phyloP scores from a whole-genome alignment of 2,329 filamentous ascomycete species.

The Aspergillus thermomutatus region DNA sequence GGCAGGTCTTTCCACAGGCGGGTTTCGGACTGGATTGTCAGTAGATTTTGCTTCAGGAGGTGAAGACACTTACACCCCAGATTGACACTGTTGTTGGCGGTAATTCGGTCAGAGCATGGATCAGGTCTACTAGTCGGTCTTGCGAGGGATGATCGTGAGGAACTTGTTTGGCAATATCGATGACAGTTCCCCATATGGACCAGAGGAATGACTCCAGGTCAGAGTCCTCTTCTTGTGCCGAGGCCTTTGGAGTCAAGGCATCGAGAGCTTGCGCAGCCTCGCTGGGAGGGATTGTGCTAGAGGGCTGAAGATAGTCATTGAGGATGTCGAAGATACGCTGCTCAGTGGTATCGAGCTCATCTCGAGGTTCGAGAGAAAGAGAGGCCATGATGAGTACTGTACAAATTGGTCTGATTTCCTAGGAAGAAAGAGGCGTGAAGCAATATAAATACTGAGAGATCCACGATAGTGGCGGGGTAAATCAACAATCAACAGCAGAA shows the following conservation, averaged over 20 bases:
- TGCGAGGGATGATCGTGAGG: conserved; percentile 5
- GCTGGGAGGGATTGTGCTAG: conserved; percentile 1
- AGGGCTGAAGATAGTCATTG: conserved; percentile 1
- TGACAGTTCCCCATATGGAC: conserved; percentile 5
- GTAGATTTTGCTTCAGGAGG: neutral
- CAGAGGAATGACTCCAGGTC: conserved; percentile 8
- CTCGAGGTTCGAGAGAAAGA: neutral
- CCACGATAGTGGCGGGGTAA: neutral
- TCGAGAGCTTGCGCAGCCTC: conserved; percentile 4
- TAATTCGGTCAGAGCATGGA: conserved; percentile 6
- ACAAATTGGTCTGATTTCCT: neutral
- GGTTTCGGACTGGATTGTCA: neutral
- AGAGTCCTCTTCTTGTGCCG: neutral
- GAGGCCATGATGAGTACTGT: neutral
- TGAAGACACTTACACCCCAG: conserved; percentile 5
- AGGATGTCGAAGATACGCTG: neutral
- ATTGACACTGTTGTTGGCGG: conserved; percentile 5
- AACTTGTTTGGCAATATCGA: conserved; percentile 7
- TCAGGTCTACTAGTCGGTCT: conserved; percentile 6
- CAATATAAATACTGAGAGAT: neutral
- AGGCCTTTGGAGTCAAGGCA: neutral
- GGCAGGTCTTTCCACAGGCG: conserved; percentile 9
- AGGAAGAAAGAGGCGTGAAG: neutral
- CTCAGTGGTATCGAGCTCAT: neutral
- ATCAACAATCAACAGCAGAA: neutral